Percentiles rank a stretch among this genome's conserved stretches.
Conservation (phyloP, 257 asterid species). For the Orobanche coerulescens region DNA sequence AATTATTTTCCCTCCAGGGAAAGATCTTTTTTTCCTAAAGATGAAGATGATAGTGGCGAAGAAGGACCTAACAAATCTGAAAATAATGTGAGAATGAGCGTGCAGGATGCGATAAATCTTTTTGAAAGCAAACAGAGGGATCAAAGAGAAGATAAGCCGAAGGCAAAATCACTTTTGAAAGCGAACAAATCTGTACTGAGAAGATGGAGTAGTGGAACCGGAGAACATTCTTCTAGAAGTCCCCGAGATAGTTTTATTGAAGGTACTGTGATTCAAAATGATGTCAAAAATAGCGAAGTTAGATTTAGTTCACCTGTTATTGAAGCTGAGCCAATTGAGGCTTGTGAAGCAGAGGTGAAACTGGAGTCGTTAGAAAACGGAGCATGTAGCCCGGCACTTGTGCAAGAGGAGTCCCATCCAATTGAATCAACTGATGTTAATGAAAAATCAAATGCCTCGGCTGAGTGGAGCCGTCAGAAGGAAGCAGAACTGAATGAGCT, state of each 20-base stretch:
- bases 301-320: constrained; percentile 25
- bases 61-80: constrained; percentile 57
- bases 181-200: constrained; percentile 79
- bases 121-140: constrained; percentile 89
- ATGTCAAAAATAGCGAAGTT: constrained; percentile 28
- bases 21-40: constrained; percentile 41
- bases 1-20: constrained; percentile 62
- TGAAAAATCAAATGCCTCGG: constrained; percentile 48
- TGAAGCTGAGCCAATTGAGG: constrained; percentile 31
- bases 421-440: constrained; percentile 31
- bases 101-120: constrained; percentile 86
- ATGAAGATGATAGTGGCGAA: constrained; percentile 47
- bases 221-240: constrained; percentile 39
- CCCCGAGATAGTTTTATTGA: constrained; percentile 33
- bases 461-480: constrained; percentile 87
- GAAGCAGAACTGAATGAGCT: constrained; percentile 87
- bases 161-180: constrained; percentile 39
- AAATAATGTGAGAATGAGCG: constrained; percentile 63
- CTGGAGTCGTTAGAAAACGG: constrained; percentile 31
- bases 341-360: constrained; percentile 29
- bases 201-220: constrained; percentile 90
- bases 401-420: constrained; percentile 36
- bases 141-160: constrained; percentile 51
- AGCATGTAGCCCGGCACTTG: constrained; percentile 22
- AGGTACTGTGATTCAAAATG: constrained; percentile 27